Evolutionary conservation across 1,284 basidiomycete species (phyloP), one percentile per base, ranked within the genome.

Genomic region (Termitomyces sp.): DNA sequence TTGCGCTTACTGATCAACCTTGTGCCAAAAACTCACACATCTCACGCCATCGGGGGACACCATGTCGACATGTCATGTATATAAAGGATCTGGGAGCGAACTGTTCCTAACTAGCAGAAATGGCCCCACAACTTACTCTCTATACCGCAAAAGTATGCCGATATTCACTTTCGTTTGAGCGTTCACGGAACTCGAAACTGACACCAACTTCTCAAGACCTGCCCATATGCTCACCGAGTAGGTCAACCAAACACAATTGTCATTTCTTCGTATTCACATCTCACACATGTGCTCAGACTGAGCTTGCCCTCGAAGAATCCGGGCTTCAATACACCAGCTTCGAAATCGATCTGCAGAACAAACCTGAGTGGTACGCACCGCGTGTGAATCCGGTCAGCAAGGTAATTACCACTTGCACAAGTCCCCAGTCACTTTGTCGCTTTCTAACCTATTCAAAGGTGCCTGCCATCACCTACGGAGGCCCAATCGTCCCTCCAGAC

Each of bases 301-400:
- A 83, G 52, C 67, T 88, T 15, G 83, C 85, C 0, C 74, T 87
- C 13, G 70, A 73, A 24, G 83, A 87, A 56, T 74, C 76, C 2
- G 75, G 77, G 8, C 74, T 77, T 1, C 64, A 75, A 0, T 80
- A 73, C 62, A 78, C 73, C 28, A 64, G 71, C 30, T 82, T 72
- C 58, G 73, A 80, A 58, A 78, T 87, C 54, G 79, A 87, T 61
- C 67, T 86, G 30, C 54, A 64, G 59, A 80, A 84, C 71, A 87
- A 86, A 69, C 85, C 86, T 0, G 74, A 72, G 48, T 84, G 83
- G 84, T 86, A 83, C 64, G 75, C 78, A 0, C 72, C 77, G 0
- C 73, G 80, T 56, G 75, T 88, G 36, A 87, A 87, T 67, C 79
- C 80, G 1, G 82, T 79, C 1, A 77, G 78, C 65, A 85, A 86